phyloP scores from a whole-genome alignment of 768 basidiomycete genomes.

The Boletus sp. region DNA sequence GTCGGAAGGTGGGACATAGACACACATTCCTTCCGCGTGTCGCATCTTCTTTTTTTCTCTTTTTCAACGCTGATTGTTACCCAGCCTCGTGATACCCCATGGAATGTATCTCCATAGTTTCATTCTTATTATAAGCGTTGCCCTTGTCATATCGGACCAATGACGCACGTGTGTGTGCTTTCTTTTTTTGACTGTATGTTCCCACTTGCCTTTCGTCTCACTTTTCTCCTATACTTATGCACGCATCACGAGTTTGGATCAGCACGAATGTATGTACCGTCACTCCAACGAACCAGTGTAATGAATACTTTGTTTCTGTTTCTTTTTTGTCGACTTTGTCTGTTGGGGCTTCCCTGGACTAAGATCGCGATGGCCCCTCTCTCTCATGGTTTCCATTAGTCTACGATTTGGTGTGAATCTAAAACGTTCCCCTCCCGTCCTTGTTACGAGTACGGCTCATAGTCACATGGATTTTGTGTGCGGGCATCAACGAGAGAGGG shows the following conservation, averaged over 20 bases:
- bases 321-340: neutral
- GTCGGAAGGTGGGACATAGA: slow-evolving; percentile 42
- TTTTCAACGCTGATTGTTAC: slow-evolving; percentile 21
- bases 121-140: slow-evolving; percentile 11
- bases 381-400: neutral
- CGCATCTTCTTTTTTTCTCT: neutral
- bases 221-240: slow-evolving; percentile 17
- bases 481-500: neutral
- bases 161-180: neutral
- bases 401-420: no score
- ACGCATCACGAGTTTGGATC: slow-evolving; percentile 7
- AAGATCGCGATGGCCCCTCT: neutral
- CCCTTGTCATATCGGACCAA: slow-evolving; percentile 1
- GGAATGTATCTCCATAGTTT: slow-evolving; percentile 6
- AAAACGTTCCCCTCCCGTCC: neutral
- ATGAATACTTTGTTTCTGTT: neutral
- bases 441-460: neutral
- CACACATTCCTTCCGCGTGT: neutral
- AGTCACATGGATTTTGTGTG: neutral
- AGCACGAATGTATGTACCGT: slow-evolving; percentile 20
- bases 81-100: slow-evolving; percentile 26
- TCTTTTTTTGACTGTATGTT: neutral
- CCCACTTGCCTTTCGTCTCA: neutral
- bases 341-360: neutral
- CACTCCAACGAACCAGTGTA: slow-evolving; percentile 9